Evolutionary conservation across 2,329 filamentous ascomycete genomes (phyloP), one percentile per base, ranked within the genome.

Genomic region (Phialophora chinensis): DNA sequence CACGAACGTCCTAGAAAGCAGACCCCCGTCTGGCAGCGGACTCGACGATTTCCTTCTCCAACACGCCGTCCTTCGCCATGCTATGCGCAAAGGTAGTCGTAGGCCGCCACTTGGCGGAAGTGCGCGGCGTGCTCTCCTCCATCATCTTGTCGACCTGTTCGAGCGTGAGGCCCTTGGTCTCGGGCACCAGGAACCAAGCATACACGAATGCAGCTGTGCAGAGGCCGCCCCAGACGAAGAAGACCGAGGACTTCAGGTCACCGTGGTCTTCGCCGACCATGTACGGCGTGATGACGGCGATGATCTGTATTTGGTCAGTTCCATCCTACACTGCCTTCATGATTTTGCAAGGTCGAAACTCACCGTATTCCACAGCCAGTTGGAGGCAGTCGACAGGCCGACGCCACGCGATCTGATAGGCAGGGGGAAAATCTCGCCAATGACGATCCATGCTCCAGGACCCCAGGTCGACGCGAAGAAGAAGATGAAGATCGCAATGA

Each of bases 401-500:
- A 96, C 92, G 82, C 92, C 93, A 72, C 91, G 91, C 49, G 93
- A 91, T 74, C 93, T 91, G 80, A 96, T 94, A 68, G 91, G 91
- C 62, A 96, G 87, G 65, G 92, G 92, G 87, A 91, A 96, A 79
- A 95, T 90, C 83, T 97, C 92, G 77, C 92, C 92, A 75, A 95
- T 93, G 73, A 96, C 86, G 65, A 83, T 83, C 86, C 85, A 88
- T 29, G 84, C 85, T 62, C 83, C 90, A 7, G 92, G 91, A 62
- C 92, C 92, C 92, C 92, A 96, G 70, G 92, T 96, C 66, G 86
- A 88, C 66, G 92, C 93, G 78, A 96, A 96, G 85, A 90, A 95
- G 86, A 92, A 93, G 84, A 97, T 93, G 85, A 93, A 95, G 83
- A 96, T 89, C 82, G 89, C 90, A 76, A 95, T 95, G 82, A 96